These are phyloP conservation scores for Xylariaceae sp. DNA, from an alignment of 2,329 filamentous ascomycete genomes.

Conservation along the genomic window DNA sequence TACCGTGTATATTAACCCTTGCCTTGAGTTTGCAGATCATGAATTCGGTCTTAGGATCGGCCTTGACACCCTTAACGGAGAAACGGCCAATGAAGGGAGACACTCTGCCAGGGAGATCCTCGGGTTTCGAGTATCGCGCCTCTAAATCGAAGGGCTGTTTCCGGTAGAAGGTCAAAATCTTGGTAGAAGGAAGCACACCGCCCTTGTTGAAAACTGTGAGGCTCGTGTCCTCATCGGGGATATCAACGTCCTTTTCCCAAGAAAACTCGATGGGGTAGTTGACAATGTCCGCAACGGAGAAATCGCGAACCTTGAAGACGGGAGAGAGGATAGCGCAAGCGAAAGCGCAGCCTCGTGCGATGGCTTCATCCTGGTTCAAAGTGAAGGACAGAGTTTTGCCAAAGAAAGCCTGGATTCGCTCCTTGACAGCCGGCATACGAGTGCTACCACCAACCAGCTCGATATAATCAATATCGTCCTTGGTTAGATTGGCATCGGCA, in stretches of 20 bases:
- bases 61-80: slow-evolving; percentile 96
- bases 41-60: slow-evolving; percentile 89
- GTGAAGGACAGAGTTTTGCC: slow-evolving; percentile 91
- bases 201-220: slow-evolving; percentile 96
- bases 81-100: slow-evolving; percentile 96
- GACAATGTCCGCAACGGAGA: slow-evolving; percentile 94
- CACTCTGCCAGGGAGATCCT: slow-evolving; percentile 79
- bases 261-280: slow-evolving; percentile 98
- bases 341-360: slow-evolving; percentile 93
- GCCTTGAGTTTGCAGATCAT: slow-evolving; percentile 99
- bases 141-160: slow-evolving; percentile 97
- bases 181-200: slow-evolving; percentile 95
- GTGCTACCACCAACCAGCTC: slow-evolving; percentile 94
- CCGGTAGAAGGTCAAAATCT: slow-evolving; percentile 98
- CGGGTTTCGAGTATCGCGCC: slow-evolving; percentile 85
- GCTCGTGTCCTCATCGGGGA: slow-evolving; percentile 96
- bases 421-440: slow-evolving; percentile 89
- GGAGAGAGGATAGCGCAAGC: slow-evolving; percentile 96
- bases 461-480: slow-evolving; percentile 87
- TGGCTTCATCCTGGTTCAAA: slow-evolving; percentile 95
- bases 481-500: slow-evolving; percentile 84
- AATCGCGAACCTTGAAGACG: slow-evolving; percentile 97
- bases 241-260: slow-evolving; percentile 98
- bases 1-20: slow-evolving; percentile 90
- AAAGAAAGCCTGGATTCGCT: slow-evolving; percentile 84